Evolutionary conservation across 768 basidiomycete genomes (phyloP).

Genomic region (Russula emetica): DNA sequence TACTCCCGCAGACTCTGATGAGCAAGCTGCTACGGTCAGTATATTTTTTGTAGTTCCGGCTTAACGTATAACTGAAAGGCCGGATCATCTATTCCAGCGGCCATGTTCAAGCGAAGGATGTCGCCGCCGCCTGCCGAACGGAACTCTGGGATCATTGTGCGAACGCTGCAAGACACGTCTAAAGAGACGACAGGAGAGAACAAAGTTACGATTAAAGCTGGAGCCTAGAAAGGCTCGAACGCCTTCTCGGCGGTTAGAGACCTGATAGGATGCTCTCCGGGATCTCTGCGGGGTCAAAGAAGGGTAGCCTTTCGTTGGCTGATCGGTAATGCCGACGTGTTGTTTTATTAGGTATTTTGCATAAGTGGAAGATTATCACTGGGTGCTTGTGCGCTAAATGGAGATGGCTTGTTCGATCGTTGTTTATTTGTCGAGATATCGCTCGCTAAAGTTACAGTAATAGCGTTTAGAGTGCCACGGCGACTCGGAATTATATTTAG

Average conservation of each 20-base stretch:
- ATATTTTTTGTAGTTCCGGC: background rate
- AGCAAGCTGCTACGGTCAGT: slow-evolving; percentile 11
- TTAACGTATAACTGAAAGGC: background rate
- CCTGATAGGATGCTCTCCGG: background rate
- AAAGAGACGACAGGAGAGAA: slow-evolving; percentile 44
- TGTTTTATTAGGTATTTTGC: slow-evolving; percentile 3
- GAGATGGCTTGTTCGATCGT: background rate
- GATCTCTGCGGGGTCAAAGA: background rate
- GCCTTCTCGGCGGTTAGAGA: slow-evolving; percentile 5
- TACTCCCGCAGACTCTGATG: background rate
- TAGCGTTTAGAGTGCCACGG: too few relatives aligned
- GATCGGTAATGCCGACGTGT: background rate
- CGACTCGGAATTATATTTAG: too few relatives aligned
- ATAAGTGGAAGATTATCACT: background rate
- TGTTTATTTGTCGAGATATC: too few relatives aligned
- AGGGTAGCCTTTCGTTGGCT: background rate
- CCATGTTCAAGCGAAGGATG: slow-evolving; percentile 39
- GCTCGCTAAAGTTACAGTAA: too few relatives aligned
- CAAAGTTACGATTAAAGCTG: slow-evolving; percentile 44
- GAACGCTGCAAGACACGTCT: slow-evolving; percentile 43
- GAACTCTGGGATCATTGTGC: slow-evolving; percentile 37
- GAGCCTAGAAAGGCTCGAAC: slow-evolving; percentile 34
- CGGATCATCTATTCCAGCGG: slow-evolving; percentile 17
- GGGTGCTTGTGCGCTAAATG: background rate
- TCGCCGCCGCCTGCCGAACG: slow-evolving; percentile 35